Percentiles rank a stretch among this genome's conserved stretches.
phyloP scores from a whole-genome alignment of 2,329 filamentous ascomycete species.

The Paramyrothecium sp. region DNA sequence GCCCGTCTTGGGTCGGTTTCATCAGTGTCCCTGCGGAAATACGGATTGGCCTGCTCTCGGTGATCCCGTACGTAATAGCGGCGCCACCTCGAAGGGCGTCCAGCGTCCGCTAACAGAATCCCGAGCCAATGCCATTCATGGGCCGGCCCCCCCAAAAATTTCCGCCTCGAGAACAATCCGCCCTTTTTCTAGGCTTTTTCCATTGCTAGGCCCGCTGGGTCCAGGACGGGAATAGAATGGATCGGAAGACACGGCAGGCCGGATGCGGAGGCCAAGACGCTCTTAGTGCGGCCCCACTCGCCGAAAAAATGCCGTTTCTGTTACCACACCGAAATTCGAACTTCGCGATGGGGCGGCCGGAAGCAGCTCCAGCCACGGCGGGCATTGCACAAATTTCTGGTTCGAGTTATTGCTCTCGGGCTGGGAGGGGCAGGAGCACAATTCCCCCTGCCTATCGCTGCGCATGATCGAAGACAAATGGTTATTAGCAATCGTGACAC shows the following conservation, averaged over 20 bases:
- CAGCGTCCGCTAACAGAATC: background rate
- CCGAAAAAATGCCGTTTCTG: background rate
- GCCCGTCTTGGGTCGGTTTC: background rate
- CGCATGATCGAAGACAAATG: background rate
- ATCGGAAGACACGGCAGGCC: background rate
- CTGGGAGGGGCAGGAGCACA: background rate
- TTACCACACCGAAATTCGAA: background rate
- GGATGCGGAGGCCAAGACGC: too few species aligned
- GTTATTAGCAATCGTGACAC: background rate
- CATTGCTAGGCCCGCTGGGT: too few species aligned
- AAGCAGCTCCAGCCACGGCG: too few species aligned
- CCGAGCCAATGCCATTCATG: background rate
- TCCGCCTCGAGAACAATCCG: too few species aligned
- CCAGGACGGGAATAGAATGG: background rate
- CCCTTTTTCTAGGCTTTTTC: background rate
- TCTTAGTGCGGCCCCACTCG: too few species aligned
- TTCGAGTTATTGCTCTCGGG: background rate
- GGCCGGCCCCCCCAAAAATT: too few species aligned
- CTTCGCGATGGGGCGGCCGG: background rate
- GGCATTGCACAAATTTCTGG: too few species aligned
- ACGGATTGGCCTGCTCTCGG: background rate
- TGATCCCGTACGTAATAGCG: background rate
- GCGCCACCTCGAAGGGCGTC: background rate
- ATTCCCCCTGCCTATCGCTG: background rate
- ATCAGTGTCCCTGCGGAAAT: background rate